These are phyloP conservation scores for Ustilago trichophora DNA, from an alignment of 1,284 basidiomycete species.

Conservation along the genomic window DNA sequence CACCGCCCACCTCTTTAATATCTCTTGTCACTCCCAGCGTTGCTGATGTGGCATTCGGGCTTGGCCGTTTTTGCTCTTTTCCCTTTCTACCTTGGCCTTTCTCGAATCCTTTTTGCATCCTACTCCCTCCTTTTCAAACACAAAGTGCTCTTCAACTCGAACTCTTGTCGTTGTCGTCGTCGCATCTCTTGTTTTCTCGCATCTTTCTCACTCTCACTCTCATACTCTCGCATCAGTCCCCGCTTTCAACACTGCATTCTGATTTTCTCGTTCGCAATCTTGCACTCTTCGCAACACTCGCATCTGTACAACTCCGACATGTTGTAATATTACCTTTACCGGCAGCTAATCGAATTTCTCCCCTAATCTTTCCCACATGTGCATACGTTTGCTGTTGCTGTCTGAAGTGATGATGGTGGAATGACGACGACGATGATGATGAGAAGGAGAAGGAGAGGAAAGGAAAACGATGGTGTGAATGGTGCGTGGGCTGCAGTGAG, in stretches of 20 bases:
- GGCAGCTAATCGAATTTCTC: conserved; percentile 29
- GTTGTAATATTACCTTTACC: conserved; percentile 32
- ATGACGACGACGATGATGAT: too few species aligned
- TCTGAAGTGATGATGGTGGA: too few species aligned
- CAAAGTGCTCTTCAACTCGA: conserved; percentile 1
- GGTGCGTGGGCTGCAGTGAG: too few species aligned
- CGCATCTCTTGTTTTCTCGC: conserved; percentile 3
- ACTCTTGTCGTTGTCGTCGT: not conserved
- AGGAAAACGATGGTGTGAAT: too few species aligned
- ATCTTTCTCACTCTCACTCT: not conserved
- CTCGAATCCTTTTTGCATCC: not conserved
- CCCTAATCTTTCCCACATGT: too few species aligned
- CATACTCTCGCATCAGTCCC: conserved; percentile 33
- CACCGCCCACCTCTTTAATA: conserved; percentile 23
- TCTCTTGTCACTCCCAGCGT: too few species aligned
- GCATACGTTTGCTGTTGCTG: too few species aligned
- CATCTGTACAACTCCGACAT: conserved; percentile 53
- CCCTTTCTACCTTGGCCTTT: not conserved
- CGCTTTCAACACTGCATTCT: conserved; percentile 47
- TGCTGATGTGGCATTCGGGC: not conserved
- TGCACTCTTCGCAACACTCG: conserved; percentile 23
- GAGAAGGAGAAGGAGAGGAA: too few species aligned
- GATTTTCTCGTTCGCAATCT: conserved; percentile 15
- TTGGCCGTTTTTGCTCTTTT: not conserved
- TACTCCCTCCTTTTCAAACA: not conserved